These are phyloP conservation scores for Lomentospora prolificans DNA, from an alignment of 2,329 filamentous ascomycete species.

Conservation along the genomic window DNA sequence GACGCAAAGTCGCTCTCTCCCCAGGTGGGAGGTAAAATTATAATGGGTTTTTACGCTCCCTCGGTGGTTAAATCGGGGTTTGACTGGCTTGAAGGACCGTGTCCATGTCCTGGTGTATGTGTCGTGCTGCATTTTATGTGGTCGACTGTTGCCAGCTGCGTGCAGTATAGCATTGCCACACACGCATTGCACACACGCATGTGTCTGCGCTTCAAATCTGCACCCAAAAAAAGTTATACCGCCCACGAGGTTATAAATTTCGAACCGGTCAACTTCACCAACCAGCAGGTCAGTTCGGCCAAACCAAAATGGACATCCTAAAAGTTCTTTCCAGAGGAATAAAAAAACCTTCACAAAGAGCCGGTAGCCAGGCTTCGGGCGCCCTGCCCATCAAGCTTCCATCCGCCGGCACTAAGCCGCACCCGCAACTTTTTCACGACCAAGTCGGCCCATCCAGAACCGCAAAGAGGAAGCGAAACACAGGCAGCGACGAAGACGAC, in stretches of 20 bases:
- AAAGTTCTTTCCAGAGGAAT: conserved; percentile 63
- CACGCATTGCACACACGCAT: too few relatives aligned
- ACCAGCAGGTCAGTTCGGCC: too few relatives aligned
- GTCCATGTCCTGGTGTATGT: background rate
- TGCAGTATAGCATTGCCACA: too few relatives aligned
- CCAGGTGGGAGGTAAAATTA: too few relatives aligned
- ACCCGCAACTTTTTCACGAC: conserved; percentile 63
- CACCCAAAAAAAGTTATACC: background rate
- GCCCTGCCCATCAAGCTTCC: conserved; percentile 39
- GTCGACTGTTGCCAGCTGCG: background rate
- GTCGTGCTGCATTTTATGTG: background rate
- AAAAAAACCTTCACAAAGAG: conserved; percentile 39
- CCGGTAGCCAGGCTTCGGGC: conserved; percentile 18
- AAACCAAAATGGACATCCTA: conserved; percentile 55
- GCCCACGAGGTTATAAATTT: too few relatives aligned
- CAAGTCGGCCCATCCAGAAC: conserved; percentile 29
- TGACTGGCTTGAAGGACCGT: too few relatives aligned
- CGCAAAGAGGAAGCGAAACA: conserved; percentile 43
- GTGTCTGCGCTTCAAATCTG: too few relatives aligned
- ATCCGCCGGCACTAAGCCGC: conserved; percentile 52
- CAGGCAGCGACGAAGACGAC: conserved; percentile 24
- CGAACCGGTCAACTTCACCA: background rate
- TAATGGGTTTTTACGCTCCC: too few relatives aligned
- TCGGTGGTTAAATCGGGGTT: too few relatives aligned
- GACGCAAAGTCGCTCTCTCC: too few relatives aligned